phyloP scores from a whole-genome alignment of 2,329 filamentous ascomycete species.

The Xylariomycetidae sp. region DNA sequence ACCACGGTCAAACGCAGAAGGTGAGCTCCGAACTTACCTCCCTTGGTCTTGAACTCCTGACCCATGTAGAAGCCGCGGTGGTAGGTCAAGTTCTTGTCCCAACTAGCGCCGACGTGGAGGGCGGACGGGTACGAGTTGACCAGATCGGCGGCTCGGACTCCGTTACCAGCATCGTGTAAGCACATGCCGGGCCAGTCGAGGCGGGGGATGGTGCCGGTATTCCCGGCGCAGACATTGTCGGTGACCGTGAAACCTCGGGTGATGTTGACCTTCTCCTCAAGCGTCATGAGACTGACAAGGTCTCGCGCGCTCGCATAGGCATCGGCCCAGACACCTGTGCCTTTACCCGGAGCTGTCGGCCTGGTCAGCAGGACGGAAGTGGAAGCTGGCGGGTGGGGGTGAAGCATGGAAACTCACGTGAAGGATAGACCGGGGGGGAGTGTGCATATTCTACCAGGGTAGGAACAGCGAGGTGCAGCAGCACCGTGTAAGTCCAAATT shows the following conservation, averaged over 20 bases:
- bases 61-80: conserved; percentile 49
- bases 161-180: conserved; percentile 46
- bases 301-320: conserved; percentile 54
- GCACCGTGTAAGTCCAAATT: no score
- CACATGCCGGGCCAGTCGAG: conserved; percentile 43
- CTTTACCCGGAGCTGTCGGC: conserved; percentile 26
- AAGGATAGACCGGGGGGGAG: conserved; percentile 24
- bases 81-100: conserved; percentile 51
- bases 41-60: conserved; percentile 51
- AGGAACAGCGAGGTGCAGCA: no score
- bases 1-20: background rate
- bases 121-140: conserved; percentile 45
- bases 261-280: conserved; percentile 59
- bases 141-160: conserved; percentile 42
- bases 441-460: no score
- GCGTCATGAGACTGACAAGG: conserved; percentile 57
- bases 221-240: conserved; percentile 50
- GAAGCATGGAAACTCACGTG: conserved; percentile 19
- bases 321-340: conserved; percentile 43
- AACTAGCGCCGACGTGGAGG: conserved; percentile 44
- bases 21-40: conserved; percentile 22
- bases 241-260: conserved; percentile 33
- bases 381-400: background rate
- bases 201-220: conserved; percentile 40
- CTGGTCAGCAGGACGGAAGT: background rate